A percentile compares a stretch with the other conserved stretches of the same genome.
These are phyloP conservation scores for Hirsutella rhossiliensis DNA, from an alignment of 2,329 filamentous ascomycete species.

Conservation along the genomic window DNA sequence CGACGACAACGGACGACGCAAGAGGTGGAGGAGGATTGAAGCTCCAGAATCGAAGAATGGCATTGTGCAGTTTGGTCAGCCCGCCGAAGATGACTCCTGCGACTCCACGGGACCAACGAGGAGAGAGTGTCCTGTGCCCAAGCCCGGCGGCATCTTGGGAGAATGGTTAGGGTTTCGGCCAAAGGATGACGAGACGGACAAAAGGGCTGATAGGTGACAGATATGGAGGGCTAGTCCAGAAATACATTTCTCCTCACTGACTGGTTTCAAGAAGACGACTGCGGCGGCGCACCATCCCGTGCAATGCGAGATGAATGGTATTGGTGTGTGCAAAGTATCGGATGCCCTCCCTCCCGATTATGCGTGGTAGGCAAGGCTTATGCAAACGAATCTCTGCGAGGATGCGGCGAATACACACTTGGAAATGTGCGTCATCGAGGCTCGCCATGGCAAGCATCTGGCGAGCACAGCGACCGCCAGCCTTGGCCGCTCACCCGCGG, in stretches of 20 bases:
- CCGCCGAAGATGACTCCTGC: conserved; percentile 22
- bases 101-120: conserved; percentile 28
- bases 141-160: conserved; percentile 69
- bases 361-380: no score
- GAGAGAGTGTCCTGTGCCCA: conserved; percentile 85
- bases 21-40: conserved; percentile 28
- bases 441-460: no score
- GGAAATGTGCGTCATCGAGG: no score
- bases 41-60: conserved; percentile 28
- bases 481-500: no score
- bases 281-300: not conserved
- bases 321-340: not conserved
- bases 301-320: not conserved
- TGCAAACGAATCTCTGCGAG: no score
- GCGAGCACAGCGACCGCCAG: no score
- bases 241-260: not conserved
- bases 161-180: conserved; percentile 60
- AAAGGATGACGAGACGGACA: conserved; percentile 9
- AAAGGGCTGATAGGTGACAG: not conserved
- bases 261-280: not conserved
- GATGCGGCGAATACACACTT: no score
- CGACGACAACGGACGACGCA: conserved; percentile 32
- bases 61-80: conserved; percentile 34
- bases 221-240: conserved; percentile 3
- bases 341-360: no score